phyloP scores from a whole-genome alignment of 1,284 basidiomycete genomes.

The Wolfiporia cocos region DNA sequence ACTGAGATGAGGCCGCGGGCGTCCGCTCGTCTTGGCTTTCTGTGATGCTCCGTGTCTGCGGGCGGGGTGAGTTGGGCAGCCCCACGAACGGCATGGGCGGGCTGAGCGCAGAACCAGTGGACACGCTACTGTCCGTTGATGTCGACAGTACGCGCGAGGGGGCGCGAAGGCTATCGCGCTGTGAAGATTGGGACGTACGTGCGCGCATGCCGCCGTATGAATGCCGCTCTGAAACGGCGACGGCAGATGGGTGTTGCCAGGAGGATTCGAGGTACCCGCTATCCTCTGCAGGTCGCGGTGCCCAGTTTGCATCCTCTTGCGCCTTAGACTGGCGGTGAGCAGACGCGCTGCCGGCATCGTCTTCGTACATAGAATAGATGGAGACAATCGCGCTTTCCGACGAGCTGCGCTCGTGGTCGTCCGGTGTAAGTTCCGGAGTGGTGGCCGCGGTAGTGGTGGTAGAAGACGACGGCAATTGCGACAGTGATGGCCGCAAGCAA shows the following conservation, averaged over 20 bases:
- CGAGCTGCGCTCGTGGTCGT: conserved; percentile 32
- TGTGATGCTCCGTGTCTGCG: conserved; percentile 4
- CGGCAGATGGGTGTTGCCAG: conserved; percentile 2
- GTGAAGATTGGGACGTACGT: conserved; percentile 4
- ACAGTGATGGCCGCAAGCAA: conserved; percentile 14
- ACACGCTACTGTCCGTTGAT: not conserved
- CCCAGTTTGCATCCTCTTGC: conserved; percentile 20
- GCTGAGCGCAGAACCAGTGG: not conserved
- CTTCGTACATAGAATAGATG: conserved; percentile 73
- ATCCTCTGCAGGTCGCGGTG: conserved; percentile 19
- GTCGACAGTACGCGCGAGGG: not conserved
- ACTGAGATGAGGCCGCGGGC: too few relatives aligned
- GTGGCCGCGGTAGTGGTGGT: conserved; percentile 17
- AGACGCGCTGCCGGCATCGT: conserved; percentile 37
- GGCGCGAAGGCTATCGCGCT: not conserved
- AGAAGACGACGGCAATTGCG: conserved; percentile 17
- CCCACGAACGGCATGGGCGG: not conserved
- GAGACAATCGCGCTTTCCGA: conserved; percentile 66
- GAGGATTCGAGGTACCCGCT: conserved; percentile 25
- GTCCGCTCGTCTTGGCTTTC: too few relatives aligned
- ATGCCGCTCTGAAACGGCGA: conserved; percentile 3
- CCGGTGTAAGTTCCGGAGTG: conserved; percentile 23
- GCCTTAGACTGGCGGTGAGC: conserved; percentile 23
- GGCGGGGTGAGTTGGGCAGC: conserved; percentile 5
- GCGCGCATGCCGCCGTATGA: too few relatives aligned